Evolutionary conservation across 2,329 filamentous ascomycete genomes (phyloP).

Genomic region (Ceratocystis colombiana): DNA sequence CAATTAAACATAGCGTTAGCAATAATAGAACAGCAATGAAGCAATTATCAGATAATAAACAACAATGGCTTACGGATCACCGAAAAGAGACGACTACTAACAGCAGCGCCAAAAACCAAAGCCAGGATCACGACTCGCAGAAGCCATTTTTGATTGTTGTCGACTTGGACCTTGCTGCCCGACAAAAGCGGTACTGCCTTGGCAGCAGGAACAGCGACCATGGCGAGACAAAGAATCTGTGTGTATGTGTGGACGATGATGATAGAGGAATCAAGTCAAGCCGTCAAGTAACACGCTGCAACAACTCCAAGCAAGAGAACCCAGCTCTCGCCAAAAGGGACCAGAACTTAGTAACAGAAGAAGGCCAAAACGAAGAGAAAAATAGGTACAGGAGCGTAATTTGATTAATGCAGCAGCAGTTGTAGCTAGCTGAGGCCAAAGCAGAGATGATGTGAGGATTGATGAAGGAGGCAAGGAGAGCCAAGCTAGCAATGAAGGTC

Average conservation of each 20-base stretch:
- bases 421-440: neutral
- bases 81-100: constrained; percentile 91
- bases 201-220: constrained; percentile 16
- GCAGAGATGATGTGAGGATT: neutral
- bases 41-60: constrained; percentile 20
- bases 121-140: constrained; percentile 81
- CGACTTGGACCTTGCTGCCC: constrained; percentile 32
- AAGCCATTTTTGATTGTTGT: constrained; percentile 35
- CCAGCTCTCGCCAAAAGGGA: constrained; percentile 19
- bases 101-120: constrained; percentile 81
- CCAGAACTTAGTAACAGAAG: neutral
- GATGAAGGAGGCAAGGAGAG: constrained; percentile 9
- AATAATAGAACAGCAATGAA: constrained; percentile 10
- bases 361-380: neutral
- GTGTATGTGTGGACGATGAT: neutral
- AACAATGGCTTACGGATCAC: constrained; percentile 69
- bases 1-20: constrained; percentile 31
- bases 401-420: constrained; percentile 8
- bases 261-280: too few relatives aligned
- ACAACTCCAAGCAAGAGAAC: constrained; percentile 19
- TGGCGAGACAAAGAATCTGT: neutral
- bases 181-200: constrained; percentile 23
- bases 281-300: neutral
- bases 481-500: neutral
- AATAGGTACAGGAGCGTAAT: constrained; percentile 1